phyloP scores from a whole-genome alignment of 2,329 filamentous ascomycete species.

The Fusarium sp. region DNA sequence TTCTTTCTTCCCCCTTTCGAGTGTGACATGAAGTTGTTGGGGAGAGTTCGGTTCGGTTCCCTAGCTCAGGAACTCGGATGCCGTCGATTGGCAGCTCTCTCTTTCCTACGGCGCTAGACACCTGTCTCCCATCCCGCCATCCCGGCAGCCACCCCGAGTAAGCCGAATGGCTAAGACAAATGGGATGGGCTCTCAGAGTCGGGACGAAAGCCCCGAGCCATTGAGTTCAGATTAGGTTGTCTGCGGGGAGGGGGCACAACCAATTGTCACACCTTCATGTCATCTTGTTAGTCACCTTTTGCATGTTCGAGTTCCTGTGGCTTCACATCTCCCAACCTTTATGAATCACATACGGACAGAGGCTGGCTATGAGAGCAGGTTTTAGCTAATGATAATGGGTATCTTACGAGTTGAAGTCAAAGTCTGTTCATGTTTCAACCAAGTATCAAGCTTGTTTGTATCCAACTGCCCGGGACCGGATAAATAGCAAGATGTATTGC shows the following conservation, averaged over 20 bases:
- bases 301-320: background rate
- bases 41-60: conserved; percentile 2
- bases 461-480: background rate
- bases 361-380: background rate
- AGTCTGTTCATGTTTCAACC: background rate
- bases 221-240: conserved; percentile 12
- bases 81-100: background rate
- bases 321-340: background rate
- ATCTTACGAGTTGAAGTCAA: background rate
- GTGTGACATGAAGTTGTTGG: background rate
- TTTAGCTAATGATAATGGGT: background rate
- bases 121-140: conserved; percentile 38
- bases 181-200: background rate
- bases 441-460: background rate
- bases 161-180: conserved; percentile 4
- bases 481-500: conserved; percentile 16
- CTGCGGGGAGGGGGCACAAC: background rate
- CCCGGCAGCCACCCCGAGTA: conserved; percentile 23
- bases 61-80: conserved; percentile 8
- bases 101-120: conserved; percentile 33
- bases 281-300: background rate
- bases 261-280: background rate
- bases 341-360: background rate
- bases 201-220: conserved; percentile 9
- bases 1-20: background rate